These are phyloP conservation scores for Lactarius tabidus DNA, from an alignment of 768 basidiomycete species.

Conservation along the genomic window DNA sequence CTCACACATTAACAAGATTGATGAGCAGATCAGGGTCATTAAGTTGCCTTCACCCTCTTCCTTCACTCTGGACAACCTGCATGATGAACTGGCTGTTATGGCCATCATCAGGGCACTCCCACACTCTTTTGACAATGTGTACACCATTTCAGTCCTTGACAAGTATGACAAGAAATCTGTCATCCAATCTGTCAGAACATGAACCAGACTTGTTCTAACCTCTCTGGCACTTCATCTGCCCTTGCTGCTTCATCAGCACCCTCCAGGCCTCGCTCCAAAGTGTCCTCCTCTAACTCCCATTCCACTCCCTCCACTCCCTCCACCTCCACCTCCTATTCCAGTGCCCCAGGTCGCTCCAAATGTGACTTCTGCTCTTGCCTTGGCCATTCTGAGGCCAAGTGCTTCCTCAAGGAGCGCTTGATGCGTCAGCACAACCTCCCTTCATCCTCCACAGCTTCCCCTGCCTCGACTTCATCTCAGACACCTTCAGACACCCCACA, in stretches of 20 bases:
- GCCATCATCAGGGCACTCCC: not conserved
- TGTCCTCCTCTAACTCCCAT: too few relatives aligned
- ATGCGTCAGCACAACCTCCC: not conserved
- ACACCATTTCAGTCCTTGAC: not conserved
- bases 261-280: not conserved
- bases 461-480: not conserved
- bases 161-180: slow-evolving; percentile 4
- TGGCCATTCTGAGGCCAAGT: too few relatives aligned
- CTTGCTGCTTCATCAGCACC: too few relatives aligned
- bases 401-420: not conserved
- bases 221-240: not conserved
- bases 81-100: not conserved
- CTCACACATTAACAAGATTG: too few relatives aligned
- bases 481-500: not conserved
- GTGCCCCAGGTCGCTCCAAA: too few relatives aligned
- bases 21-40: too few relatives aligned
- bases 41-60: not conserved
- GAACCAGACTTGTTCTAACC: not conserved
- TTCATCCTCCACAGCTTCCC: not conserved
- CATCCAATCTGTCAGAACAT: not conserved
- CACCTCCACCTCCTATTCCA: too few relatives aligned
- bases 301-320: too few relatives aligned
- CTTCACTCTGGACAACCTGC: slow-evolving; percentile 2
- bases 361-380: too few relatives aligned
- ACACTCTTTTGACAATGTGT: not conserved